A percentile compares a stretch with the other conserved stretches of the same genome.
phyloP scores from a whole-genome alignment of 1,284 basidiomycete genomes.

The Naganishia liquefaciens region DNA sequence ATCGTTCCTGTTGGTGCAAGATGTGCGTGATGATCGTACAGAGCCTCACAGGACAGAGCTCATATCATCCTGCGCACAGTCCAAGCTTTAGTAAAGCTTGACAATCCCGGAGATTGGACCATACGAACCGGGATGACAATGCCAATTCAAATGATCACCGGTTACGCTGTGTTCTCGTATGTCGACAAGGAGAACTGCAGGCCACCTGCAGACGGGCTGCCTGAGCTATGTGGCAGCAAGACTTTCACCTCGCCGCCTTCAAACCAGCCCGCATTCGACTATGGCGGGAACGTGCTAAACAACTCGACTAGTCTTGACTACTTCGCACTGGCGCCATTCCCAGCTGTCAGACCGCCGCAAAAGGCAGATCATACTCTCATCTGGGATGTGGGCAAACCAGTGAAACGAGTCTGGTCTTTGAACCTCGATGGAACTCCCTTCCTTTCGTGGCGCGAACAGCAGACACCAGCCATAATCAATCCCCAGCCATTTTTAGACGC shows the following conservation, averaged over 20 bases:
- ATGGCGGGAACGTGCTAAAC: slow-evolving; percentile 18
- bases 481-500: slow-evolving; percentile 28
- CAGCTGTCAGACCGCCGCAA: slow-evolving; percentile 8
- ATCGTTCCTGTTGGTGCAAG: slow-evolving; percentile 22
- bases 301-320: slow-evolving; percentile 15
- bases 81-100: slow-evolving; percentile 28
- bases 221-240: slow-evolving; percentile 21
- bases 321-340: slow-evolving; percentile 26
- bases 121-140: slow-evolving; percentile 26
- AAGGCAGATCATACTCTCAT: slow-evolving; percentile 26
- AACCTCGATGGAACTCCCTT: slow-evolving; percentile 29
- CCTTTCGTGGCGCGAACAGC: slow-evolving; percentile 29
- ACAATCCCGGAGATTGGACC: slow-evolving; percentile 33
- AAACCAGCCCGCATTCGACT: slow-evolving; percentile 20
- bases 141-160: slow-evolving; percentile 29
- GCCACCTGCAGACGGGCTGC: slow-evolving; percentile 18
- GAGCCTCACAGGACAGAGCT: too few relatives aligned
- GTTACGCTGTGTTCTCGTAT: slow-evolving; percentile 29
- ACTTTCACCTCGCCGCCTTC: slow-evolving; percentile 27
- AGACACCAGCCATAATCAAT: slow-evolving; percentile 28
- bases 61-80: not conserved
- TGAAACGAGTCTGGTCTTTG: slow-evolving; percentile 24
- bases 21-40: slow-evolving; percentile 7
- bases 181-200: slow-evolving; percentile 13
- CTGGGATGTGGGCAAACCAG: slow-evolving; percentile 27